Base-by-base conservation (phyloP, 1,139 yeast species). In the Saccharomyces hybrid region DNA sequence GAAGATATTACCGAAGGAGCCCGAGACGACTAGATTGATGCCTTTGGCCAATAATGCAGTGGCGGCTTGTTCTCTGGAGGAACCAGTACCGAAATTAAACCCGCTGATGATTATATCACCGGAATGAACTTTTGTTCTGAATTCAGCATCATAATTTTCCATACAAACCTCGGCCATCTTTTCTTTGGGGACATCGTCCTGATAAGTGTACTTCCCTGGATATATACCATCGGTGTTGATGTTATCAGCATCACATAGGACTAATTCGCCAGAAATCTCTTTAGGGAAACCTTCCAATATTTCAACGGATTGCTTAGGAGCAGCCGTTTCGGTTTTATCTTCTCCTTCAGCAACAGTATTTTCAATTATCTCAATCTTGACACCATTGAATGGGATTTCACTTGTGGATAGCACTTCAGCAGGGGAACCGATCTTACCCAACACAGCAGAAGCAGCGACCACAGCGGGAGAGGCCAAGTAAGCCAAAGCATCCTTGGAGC, bases 11-110 rank as follows among this genome's bases (percentile, higher is more conserved):
- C 98, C 97, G 69, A 93, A 93, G 0, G 99, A 93, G 46, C 99
- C 99, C 23, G 97, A 89, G 59, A 95, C 96, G 23, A 93, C 96
- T 62, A 93, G 77, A 62, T 84, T 83, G 81, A 93, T 89, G 56
- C 93, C 98, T 66, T 96, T 82, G 44, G 99, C 98, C 60, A 95
- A 78, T 58, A 95, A 87, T 48, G 96, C 91, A 29, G 99, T 93
- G 44, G 99, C 99, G 1, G 99, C 99, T 75, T 93, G 99, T 72
- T 93, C 99, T 74, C 99, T 84, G n/a, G 97, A 89, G 5, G 98
- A 90, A 48, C 99, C 99, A 19, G 98, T 91, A 63, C 99, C 99
- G 69, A 93, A 93, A 70, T 95, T 95, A 77, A 76, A 95, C 23
- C 99, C 99, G 55, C 93, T 83, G 52, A 93, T 81, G 55, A 93